Evolutionary conservation across 2,329 filamentous ascomycete species (phyloP), one percentile per base, ranked within the genome.

Genomic region (Karstenula rhodostoma): DNA sequence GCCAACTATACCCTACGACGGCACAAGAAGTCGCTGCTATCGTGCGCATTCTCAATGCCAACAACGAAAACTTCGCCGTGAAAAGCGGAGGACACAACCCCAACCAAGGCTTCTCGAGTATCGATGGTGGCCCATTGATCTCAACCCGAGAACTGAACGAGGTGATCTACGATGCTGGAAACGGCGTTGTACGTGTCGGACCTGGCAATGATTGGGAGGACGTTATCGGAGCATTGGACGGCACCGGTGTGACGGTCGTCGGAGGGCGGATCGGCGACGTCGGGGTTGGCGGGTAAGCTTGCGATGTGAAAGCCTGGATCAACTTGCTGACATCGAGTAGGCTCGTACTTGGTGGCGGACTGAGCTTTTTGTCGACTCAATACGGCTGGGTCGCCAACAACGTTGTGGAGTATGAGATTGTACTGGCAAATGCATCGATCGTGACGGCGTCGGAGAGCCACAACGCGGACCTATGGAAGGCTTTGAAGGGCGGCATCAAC

Each of bases 31-130:
- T 88, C 49, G 78, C 84, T 0, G 77, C 79, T 19, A 81, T 86
- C 43, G 79, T 88, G 49, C 79, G 77, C n/a, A 75, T 83, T 32
- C 76, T 88, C 22, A 60, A 67, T 25, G 47, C 57, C 17, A 71
- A 69, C 57, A 79, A 78, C 10, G 71, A 80, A 42, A 82, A 81
- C 44, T 85, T 89, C 49, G 87, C 85, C 23, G 79, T 87, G 73
- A 81, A 83, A 70, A 79, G 81, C n/a, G 84, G 83, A 13, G 80
- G 80, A 3, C 80, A 83, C 66, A 79, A 79, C 60, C 78, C 79
- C 1, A 82, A 81, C 57, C 75, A 78, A 58, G 78, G 79, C 17
- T 82, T 81, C 51, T 76, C 80, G 3, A 81, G 78, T 65, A 79
- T 81, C 49, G 77, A 80, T 62, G 76, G 76, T 22, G 81, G 79